Evolutionary conservation across 2,329 filamentous ascomycete species (phyloP).

Genomic region (Hortaea sp.): DNA sequence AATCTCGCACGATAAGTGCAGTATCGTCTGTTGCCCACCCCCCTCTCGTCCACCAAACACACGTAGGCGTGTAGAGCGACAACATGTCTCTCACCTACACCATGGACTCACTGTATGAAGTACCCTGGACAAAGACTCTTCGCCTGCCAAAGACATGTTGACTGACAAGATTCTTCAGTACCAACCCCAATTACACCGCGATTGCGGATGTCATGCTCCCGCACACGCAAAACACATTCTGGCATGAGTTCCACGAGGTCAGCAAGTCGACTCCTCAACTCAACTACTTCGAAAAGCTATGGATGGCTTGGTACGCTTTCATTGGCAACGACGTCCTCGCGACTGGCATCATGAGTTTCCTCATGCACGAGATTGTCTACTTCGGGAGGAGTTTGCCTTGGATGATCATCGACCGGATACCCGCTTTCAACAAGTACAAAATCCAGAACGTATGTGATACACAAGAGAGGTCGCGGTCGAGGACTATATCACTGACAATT

Average conservation of each 20-base stretch:
- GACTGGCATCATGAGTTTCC: slow-evolving; percentile 94
- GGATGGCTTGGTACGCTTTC: slow-evolving; percentile 93
- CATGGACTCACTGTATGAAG: slow-evolving; percentile 13
- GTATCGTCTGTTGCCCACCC: not conserved
- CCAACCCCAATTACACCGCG: slow-evolving; percentile 16
- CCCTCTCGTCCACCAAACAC: too few species aligned
- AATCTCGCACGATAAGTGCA: too few species aligned
- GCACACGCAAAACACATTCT: slow-evolving; percentile 47
- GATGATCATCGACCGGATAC: slow-evolving; percentile 82
- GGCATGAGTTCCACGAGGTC: slow-evolving; percentile 56
- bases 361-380: slow-evolving; percentile 89
- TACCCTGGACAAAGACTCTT: not conserved
- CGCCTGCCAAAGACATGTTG: not conserved
- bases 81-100: slow-evolving; percentile 9
- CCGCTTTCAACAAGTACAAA: slow-evolving; percentile 87
- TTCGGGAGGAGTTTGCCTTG: slow-evolving; percentile 86
- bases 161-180: not conserved
- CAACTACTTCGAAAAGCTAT: slow-evolving; percentile 77
- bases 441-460: slow-evolving; percentile 62
- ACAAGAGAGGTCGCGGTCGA: not conserved
- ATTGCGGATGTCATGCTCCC: slow-evolving; percentile 28
- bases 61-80: not conserved
- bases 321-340: slow-evolving; percentile 97
- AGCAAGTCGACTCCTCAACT: slow-evolving; percentile 71
- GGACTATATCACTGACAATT: slow-evolving; percentile 5